These are phyloP conservation scores for Stachybotrys elegans DNA, from an alignment of 2,329 filamentous ascomycete genomes.

Conservation along the genomic window DNA sequence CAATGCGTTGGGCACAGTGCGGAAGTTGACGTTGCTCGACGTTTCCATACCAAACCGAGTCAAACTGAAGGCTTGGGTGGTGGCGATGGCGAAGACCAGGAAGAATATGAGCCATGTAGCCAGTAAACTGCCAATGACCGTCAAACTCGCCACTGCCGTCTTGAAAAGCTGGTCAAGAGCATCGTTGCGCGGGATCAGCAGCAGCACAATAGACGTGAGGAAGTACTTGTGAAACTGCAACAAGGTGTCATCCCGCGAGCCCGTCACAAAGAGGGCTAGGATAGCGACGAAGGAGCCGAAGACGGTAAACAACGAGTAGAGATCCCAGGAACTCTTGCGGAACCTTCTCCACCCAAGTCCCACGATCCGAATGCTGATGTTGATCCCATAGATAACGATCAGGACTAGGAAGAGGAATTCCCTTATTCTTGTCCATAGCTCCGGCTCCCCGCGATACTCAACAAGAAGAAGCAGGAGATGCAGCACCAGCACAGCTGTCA, in stretches of 20 bases:
- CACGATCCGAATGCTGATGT: slow-evolving; percentile 77
- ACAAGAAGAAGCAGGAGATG: slow-evolving; percentile 79
- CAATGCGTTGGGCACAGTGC: slow-evolving; percentile 87
- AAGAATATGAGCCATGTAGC: slow-evolving; percentile 98
- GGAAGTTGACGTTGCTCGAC: slow-evolving; percentile 79
- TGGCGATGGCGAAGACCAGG: slow-evolving; percentile 89
- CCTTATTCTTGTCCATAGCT: slow-evolving; percentile 64
- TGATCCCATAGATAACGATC: slow-evolving; percentile 75
- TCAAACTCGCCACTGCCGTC: slow-evolving; percentile 89
- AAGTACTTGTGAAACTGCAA: slow-evolving; percentile 89
- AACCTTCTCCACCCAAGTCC: slow-evolving; percentile 92
- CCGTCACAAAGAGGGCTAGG: slow-evolving; percentile 67
- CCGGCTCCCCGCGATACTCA: slow-evolving; percentile 76
- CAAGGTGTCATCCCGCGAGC: slow-evolving; percentile 57
- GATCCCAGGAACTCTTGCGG: slow-evolving; percentile 88
- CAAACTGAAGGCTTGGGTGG: slow-evolving; percentile 93
- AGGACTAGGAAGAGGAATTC: slow-evolving; percentile 76
- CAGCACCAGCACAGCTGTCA: slow-evolving; percentile 73
- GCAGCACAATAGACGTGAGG: slow-evolving; percentile 79
- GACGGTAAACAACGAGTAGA: slow-evolving; percentile 79
- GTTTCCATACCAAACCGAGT: slow-evolving; percentile 78
- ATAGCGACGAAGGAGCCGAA: slow-evolving; percentile 73
- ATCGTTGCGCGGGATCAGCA: slow-evolving; percentile 94
- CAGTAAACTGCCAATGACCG: slow-evolving; percentile 83
- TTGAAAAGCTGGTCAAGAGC: slow-evolving; percentile 98